Percentiles rank a stretch among this genome's conserved stretches.
phyloP scores from a whole-genome alignment of 1,284 basidiomycete species.

The Ganoderma boninense region DNA sequence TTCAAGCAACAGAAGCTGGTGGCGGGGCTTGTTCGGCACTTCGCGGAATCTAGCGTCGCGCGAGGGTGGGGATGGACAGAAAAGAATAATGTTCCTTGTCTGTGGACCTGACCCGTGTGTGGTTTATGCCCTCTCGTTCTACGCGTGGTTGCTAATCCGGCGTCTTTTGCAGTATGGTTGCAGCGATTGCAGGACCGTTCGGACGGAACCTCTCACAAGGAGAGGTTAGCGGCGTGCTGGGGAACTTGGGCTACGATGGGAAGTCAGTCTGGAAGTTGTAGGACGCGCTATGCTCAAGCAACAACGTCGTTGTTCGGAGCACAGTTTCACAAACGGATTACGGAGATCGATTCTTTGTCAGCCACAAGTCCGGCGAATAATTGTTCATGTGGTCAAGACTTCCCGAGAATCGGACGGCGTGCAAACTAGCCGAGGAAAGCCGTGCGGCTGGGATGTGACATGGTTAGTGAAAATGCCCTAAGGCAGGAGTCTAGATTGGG shows the following conservation, averaged over 20 bases:
- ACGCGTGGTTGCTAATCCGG: constrained; percentile 14
- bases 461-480: not conserved
- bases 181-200: constrained; percentile 76
- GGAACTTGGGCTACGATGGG: constrained; percentile 66
- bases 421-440: not conserved
- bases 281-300: not conserved
- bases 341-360: not conserved
- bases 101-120: constrained; percentile 84
- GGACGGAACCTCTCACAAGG: constrained; percentile 82
- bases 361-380: not conserved
- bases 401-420: not conserved
- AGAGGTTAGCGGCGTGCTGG: constrained; percentile 70
- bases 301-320: not conserved
- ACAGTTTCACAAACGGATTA: not conserved
- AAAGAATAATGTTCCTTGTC: constrained; percentile 68
- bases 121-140: constrained; percentile 6
- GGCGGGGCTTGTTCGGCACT: constrained; percentile 48
- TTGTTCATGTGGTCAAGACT: too few relatives aligned
- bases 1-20: constrained; percentile 49
- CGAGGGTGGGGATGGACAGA: constrained; percentile 31
- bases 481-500: not conserved
- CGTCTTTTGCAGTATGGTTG: constrained; percentile 67
- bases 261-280: constrained; percentile 75
- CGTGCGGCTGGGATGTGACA: not conserved
- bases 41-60: constrained; percentile 31